Base-by-base conservation (phyloP, 2,329 filamentous ascomycete species). In the Trichoderma sp. region DNA sequence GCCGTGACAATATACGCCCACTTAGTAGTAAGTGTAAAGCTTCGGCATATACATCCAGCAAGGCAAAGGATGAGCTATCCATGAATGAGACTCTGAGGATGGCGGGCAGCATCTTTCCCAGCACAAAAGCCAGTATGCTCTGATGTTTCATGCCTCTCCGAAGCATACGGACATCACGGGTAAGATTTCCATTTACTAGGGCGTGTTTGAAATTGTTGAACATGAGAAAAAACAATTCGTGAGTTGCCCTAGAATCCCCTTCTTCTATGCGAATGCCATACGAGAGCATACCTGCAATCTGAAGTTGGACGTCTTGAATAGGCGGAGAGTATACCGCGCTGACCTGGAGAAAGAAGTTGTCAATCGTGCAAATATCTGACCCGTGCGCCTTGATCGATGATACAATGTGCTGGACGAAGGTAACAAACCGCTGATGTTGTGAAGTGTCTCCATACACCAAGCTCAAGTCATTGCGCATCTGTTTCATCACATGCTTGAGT, bases 181-280 rank as follows among this genome's bases (percentile, higher is more conserved):
- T 76, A n/a, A 89, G 80, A 65, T 81, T 83, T 70, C 84, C 81
- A 71, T 85, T 85, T 57, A 83, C 82, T 3, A 90, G 77, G 0
- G 87, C 85, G 67, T 85, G 79, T 76, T 88, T 88, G 76, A 88
- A 88, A 77, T 86, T 88, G 74, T 87, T 87, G 76, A 85, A 86
- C 2, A 90, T 80, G 71, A 88, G 87, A 76, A 86, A 86, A 75
- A 90, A 90, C 4, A 90, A 81, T 68, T 85, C 84, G 20, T 85
- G 82, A 6, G 79, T 78, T 4, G 84, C 85, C 34, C 81, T 83
- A 2, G 78, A 75, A 68, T 89, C 87, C 2, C 84, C 85, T 72
- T 90, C 88, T 50, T 82, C 81, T 17, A 90, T 78, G 53, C 85
- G 84, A 36, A 89, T 79, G 1, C 87, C 88, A 76, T 88, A 90